A percentile compares a stretch with the other conserved stretches of the same genome.
These are phyloP conservation scores for Lepidium campestre DNA, from an alignment of 441 rosid genomes.

Conservation along the genomic window DNA sequence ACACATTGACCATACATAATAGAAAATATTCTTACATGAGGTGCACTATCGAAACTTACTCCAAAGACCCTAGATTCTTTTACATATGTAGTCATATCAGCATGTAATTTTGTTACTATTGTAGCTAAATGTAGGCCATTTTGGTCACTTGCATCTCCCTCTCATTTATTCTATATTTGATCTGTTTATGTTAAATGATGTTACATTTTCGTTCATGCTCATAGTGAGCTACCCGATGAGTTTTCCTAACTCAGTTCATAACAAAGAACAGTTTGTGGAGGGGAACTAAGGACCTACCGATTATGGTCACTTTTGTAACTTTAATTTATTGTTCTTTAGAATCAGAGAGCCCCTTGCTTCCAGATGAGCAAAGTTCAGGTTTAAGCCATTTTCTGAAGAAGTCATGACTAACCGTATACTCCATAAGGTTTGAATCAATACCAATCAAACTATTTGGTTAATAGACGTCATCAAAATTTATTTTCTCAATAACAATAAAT, in stretches of 20 bases:
- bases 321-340: constrained; percentile 33
- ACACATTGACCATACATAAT: too few species aligned
- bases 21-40: too few species aligned
- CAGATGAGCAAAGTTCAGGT: constrained; percentile 98
- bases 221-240: not conserved
- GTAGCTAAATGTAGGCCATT: not conserved
- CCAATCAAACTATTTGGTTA: too few species aligned
- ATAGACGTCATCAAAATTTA: too few species aligned
- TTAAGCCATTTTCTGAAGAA: constrained; percentile 93
- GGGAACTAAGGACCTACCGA: not conserved
- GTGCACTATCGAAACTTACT: constrained; percentile 94
- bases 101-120: constrained; percentile 45
- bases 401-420: constrained; percentile 74
- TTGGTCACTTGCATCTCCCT: constrained; percentile 1
- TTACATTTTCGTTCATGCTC: not conserved
- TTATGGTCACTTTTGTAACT: not conserved
- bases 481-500: too few species aligned
- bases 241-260: not conserved
- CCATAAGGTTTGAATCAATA: too few species aligned
- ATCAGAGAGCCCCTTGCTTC: constrained; percentile 99
- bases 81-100: constrained; percentile 91
- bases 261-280: not conserved
- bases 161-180: not conserved
- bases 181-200: not conserved
- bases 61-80: constrained; percentile 93